Evolutionary conservation across 768 basidiomycete genomes (phyloP), one percentile per base, ranked within the genome.

Genomic region (Tephrocybe sp.): DNA sequence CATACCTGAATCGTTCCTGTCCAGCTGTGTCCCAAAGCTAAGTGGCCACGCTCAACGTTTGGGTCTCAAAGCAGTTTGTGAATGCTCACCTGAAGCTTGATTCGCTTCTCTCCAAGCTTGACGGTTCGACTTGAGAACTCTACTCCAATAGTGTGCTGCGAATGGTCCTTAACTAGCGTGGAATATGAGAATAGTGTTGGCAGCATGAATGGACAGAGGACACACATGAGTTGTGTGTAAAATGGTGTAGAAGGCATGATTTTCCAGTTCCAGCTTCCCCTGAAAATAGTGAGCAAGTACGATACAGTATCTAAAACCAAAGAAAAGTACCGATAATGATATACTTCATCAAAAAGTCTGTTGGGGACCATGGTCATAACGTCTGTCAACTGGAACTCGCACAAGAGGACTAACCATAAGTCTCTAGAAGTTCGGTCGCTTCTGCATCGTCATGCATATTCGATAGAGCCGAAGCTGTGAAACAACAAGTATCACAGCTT

Each of bases 301-400:
- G 49, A 40, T 52, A 49, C 30, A 45, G 30, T 33, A 41, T 57
- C 45, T 46, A 50, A 32, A 51, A 43, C 16, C 42, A 40, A 13
- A 48, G 23, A 52, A 40, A 42, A 76, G 52, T 59, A 92, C 96
- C 96, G 62, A 98, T 92, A 59, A 98, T 83, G 65, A 98, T 97
- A 71, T 94, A 93, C 74, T 99, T 99, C 85, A 98, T 92, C 59
- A 99, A 82, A 69, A 97, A 98, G 72, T 99, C 97, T 97, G 68
- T 39, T 50, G 51, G 39, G 13, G 58, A 40, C 49, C 55, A 63
- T 59, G 58, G 46, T 53, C 52, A 51, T 31, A 20, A 31, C 17
- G n/a, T n/a, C 34, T 31, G 34, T 22, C n/a, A 23, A 23, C 26
- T 14, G 7, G 17, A 17, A 32, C 35, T 17, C 41, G 45, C 26